Evolutionary conservation across 306 rosid genomes (phyloP).

Genomic region (Rosa lucieae): DNA sequence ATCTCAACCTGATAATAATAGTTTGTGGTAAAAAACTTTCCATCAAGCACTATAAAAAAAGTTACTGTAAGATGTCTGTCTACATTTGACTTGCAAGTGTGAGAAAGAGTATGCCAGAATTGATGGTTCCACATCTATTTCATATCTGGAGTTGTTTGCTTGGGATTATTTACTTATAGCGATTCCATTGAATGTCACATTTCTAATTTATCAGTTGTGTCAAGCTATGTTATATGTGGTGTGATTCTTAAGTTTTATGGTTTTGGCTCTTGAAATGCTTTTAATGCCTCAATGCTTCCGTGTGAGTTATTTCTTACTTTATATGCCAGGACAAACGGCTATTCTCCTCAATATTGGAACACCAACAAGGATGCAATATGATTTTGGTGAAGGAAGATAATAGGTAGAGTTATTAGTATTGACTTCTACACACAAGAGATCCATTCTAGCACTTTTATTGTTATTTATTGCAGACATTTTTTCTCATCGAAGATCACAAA

Average conservation of each 20-base stretch:
- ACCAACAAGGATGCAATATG: slow-evolving; percentile 35
- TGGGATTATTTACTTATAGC: neutral
- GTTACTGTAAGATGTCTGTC: neutral
- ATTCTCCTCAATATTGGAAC: slow-evolving; percentile 48
- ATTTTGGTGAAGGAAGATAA: slow-evolving; percentile 34
- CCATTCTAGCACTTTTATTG: neutral
- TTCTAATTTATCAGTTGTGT: neutral
- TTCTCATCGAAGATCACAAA: slow-evolving; percentile 8
- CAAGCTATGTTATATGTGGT: slow-evolving; percentile 10
- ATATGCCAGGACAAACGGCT: slow-evolving; percentile 53
- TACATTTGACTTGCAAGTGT: neutral
- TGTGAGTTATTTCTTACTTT: slow-evolving; percentile 24
- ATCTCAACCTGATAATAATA: neutral
- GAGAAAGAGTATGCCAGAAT: neutral
- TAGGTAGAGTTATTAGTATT: slow-evolving; percentile 33
- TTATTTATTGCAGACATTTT: neutral
- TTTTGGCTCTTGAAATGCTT: slow-evolving; percentile 10
- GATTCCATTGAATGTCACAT: neutral
- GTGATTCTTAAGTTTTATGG: slow-evolving; percentile 14
- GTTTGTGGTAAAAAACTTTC: slow-evolving; percentile 8
- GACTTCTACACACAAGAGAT: neutral
- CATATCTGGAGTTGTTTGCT: neutral
- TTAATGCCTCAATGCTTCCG: neutral
- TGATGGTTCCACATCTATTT: neutral
- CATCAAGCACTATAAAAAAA: neutral